Base-by-base conservation (phyloP, 345 rosid genomes). In the Schrenkiella parvula region DNA sequence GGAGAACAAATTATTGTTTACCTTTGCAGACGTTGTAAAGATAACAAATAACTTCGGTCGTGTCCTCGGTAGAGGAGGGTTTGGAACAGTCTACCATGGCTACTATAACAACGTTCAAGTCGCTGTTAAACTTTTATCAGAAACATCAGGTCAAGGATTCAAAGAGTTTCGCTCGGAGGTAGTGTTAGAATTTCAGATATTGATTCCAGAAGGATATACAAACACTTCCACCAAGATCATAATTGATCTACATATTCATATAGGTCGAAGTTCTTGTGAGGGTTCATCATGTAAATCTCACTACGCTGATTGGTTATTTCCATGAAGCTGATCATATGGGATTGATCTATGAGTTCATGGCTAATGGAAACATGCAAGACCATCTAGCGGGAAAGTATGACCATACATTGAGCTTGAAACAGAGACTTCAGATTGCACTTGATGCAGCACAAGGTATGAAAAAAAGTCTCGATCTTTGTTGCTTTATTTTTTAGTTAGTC, bases 11-110 rank as follows among this genome's bases (percentile, higher is more conserved):
- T 65, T 51, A 31, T 25, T 31, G 1, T 80, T 84, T 35, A 73
- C 72, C 2, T 82, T 60, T 37, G 19, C 72, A 0, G 85, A 82
- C 23, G 59, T 84, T 14, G 61, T 68, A 23, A 80, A 32, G 11
- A 81, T 88, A 8, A 88, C 89, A 23, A 67, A 76, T 22, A 79
- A 84, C 67, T 88, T 88, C 5, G 17, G 42, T 2, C 80, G 25
- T 15, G 65, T 78, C 28, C 74, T 83, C 1, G 90, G 93, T 7
- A 75, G 76, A 73, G 93, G 88, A 59, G 88, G 90, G 0, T 86
- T 84, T 32, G 93, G 93, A 71, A 81, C 80, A 47, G 93, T 86
- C 11, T 86, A 82, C 65, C 78, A 64, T 64, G 93, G 88, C 5
- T 46, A 6, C 22, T 69, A 84, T 17, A 62, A 56, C 52, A 42